Conservation (phyloP, 495 filamentous ascomycete genomes). For the Aspergillus bertholletiae region DNA sequence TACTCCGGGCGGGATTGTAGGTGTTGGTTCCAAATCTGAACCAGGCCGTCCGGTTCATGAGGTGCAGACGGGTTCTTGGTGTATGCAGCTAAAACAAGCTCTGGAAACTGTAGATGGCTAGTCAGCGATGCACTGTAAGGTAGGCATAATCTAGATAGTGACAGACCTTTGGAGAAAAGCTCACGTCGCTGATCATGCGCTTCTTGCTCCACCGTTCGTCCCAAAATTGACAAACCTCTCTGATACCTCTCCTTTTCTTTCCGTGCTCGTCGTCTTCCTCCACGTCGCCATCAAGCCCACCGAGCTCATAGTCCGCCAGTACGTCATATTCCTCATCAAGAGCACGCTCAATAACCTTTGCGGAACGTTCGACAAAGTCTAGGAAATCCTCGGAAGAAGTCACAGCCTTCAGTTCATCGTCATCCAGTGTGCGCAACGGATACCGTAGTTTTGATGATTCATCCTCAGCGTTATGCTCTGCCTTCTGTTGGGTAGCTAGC, state of each 20-base stretch:
- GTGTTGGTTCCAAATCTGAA: conserved; percentile 97
- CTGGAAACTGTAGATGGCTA: conserved; percentile 59
- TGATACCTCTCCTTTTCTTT: conserved; percentile 74
- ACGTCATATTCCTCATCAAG: conserved; percentile 94
- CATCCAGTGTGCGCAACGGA: conserved; percentile 74
- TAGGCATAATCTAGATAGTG: neutral
- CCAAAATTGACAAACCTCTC: conserved; percentile 87
- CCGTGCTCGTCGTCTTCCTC: conserved; percentile 83
- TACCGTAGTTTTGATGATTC: conserved; percentile 55
- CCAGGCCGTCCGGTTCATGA: conserved; percentile 89
- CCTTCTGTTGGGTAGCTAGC: conserved; percentile 58
- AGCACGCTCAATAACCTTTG: conserved; percentile 94
- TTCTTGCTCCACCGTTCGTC: conserved; percentile 96
- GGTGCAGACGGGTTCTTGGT: conserved; percentile 95
- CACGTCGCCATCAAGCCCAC: conserved; percentile 61
- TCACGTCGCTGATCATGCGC: conserved; percentile 88
- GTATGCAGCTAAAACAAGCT: conserved; percentile 89
- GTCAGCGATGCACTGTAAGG: conserved; percentile 24
- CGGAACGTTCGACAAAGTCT: conserved; percentile 91
- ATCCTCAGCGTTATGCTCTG: conserved; percentile 47
- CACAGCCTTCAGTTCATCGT: conserved; percentile 86
- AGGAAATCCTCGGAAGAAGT: conserved; percentile 90
- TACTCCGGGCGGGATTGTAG: conserved; percentile 92
- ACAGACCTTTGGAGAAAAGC: conserved; percentile 83
- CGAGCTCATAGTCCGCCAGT: conserved; percentile 86